Evolutionary conservation across 2,329 filamentous ascomycete genomes (phyloP), one percentile per base, ranked within the genome.

Genomic region (Phialophora macrospora): DNA sequence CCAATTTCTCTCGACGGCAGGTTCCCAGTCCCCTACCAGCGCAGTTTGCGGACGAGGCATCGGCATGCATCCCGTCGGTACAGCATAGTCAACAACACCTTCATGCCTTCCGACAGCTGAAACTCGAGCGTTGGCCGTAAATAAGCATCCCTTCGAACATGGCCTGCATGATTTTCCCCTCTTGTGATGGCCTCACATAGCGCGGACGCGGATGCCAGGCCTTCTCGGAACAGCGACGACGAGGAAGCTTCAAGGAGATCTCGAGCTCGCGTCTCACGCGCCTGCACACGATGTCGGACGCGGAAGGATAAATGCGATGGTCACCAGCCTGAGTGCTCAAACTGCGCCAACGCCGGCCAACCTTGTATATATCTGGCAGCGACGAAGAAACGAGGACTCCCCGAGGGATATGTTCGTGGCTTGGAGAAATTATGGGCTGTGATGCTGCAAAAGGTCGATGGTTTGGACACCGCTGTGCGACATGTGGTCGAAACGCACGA

Each of bases 391-490:
- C 76, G 80, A 60, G 80, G 80, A 20, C 70, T 81, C 17, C 80
- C 79, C 1, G 80, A 81, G 68, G 80, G 80, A 44, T 81, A 81
- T 72, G 79, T 81, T 34, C 78, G 80, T 22, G 79, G 79, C 3
- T 62, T 81, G 60, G 80, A 81, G 70, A 81, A 81, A 68, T 73
- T 81, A 34, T 81, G 78, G 78, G 79, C 79, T 6, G 68, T 81
- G 28, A 76, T 78, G 7, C 74, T 80, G 46, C 78, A 76, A 66
- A 81, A 80, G 44, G 77, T 81, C 56, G 76, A 79, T 34, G 80
- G 80, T 4, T 75, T 81, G 44, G 80, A 81, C 64, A 78, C 79
- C 24, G 76, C 73, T 32, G 77, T 80, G 71, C 70, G 79, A 52
- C 71, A 72, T 4, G 72, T 81, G 63, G 63, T 81, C 49, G n/a